Evolutionary conservation across 2,329 filamentous ascomycete genomes (phyloP).

Genomic region (Colletotrichum lupini): DNA sequence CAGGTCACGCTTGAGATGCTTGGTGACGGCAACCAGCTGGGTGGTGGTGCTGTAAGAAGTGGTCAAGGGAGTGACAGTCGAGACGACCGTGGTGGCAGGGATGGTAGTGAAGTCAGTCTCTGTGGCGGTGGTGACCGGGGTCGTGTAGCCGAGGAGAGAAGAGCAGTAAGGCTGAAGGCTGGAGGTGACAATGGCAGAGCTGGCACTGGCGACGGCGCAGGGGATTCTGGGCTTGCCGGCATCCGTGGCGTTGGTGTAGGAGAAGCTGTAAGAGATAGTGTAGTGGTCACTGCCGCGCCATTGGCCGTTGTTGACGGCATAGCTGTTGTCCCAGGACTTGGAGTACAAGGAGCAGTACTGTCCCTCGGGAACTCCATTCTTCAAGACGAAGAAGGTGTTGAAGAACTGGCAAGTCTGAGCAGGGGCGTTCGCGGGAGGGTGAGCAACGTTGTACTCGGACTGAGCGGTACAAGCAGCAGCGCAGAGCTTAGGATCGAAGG

Average conservation of each 20-base stretch:
- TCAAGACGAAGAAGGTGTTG: background rate
- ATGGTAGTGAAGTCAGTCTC: background rate
- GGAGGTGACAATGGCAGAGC: background rate
- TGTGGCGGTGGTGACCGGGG: background rate
- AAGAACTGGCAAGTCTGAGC: background rate
- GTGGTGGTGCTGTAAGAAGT: background rate
- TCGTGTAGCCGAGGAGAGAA: background rate
- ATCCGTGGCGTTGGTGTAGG: background rate
- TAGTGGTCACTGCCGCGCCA: slow-evolving; percentile 2
- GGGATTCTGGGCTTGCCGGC: background rate
- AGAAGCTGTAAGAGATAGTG: slow-evolving; percentile 7
- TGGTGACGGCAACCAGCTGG: background rate
- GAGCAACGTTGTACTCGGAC: background rate
- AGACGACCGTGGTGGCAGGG: background rate
- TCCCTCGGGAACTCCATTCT: background rate
- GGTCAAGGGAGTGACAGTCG: background rate
- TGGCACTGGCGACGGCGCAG: background rate
- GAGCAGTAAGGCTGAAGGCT: slow-evolving; percentile 9
- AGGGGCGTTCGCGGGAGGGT: background rate
- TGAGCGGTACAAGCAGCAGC: background rate
- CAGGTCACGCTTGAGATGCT: background rate
- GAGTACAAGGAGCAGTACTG: background rate
- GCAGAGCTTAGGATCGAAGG: background rate
- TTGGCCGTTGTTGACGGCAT: background rate
- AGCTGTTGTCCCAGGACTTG: slow-evolving; percentile 1